Base-by-base conservation (phyloP, 345 rosid species). In the Adansonia digitata region DNA sequence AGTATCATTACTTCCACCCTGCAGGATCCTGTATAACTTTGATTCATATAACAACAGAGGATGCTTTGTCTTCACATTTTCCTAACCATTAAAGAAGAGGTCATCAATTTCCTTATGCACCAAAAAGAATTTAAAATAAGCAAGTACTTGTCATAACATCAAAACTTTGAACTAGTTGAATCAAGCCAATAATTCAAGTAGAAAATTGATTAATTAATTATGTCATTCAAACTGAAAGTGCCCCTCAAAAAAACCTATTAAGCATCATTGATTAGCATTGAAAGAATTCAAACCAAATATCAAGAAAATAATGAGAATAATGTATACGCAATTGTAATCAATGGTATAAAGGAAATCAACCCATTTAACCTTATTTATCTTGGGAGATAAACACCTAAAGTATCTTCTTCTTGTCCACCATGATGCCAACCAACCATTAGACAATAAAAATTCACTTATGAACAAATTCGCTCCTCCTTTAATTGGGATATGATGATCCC, bases 41-140 rank as follows among this genome's bases (percentile, higher is more conserved):
- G 97, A 90, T 82, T 94, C 98, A 72, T 91, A 91, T 8, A 86
- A 87, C 79, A 94, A 84, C 74, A 92, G 97, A 10, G 97, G 98
- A 86, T 94, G 97, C 81, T 90, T 94, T 18, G 98, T 91, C 84
- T 93, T 93, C 63, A 88, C 88, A 82, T 79, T 89, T 88, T 95
- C 99, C 98, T 93, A 76, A 18, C 43, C 48, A 71, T 75, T 22
- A 63, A 53, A 40, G 73, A 65, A 13, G 72, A 40, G 5, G 43
- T 69, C 24, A 46, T 46, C 40, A 69, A 29, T 43, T 68, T 34
- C 29, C 62, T 31, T 48, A 69, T 8, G 37, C 31, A 71, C 4
- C 43, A 57, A 9, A 56, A 59, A 63, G 7, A 45, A 11, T 29
- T 31, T 42, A 42, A 66, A 4, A 42, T 13, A 40, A 40, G 70